phyloP scores from a whole-genome alignment of 2,329 filamentous ascomycete genomes.

The Cercospora sp. region DNA sequence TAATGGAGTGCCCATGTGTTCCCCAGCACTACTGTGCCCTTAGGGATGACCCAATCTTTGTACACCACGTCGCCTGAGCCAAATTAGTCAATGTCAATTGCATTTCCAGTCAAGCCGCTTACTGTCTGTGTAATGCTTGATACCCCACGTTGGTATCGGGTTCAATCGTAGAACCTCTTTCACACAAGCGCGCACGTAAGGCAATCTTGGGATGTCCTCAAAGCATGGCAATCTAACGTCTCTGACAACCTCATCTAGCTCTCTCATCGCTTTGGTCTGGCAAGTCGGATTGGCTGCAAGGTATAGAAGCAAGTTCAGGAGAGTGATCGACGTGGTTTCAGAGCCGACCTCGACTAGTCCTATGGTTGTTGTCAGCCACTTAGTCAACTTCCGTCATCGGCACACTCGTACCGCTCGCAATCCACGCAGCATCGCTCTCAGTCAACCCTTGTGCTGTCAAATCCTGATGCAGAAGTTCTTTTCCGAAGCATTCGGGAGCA shows the following conservation, averaged over 20 bases:
- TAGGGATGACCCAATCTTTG: conserved; percentile 16
- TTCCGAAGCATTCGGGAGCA: not conserved
- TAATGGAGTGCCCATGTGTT: conserved; percentile 14
- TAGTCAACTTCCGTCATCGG: not conserved
- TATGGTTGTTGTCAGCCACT: not conserved
- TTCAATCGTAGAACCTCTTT: conserved; percentile 39
- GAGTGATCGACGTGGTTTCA: conserved; percentile 10
- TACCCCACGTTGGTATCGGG: conserved; percentile 17
- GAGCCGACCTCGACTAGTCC: conserved; percentile 12
- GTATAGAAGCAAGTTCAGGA: conserved; percentile 13
- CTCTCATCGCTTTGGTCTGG: conserved; percentile 27
- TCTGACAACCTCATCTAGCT: conserved; percentile 34
- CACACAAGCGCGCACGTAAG: conserved; percentile 34
- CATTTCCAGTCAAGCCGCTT: not conserved
- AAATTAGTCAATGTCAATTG: conserved; percentile 39
- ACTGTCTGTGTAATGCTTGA: not conserved
- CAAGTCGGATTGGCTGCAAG: not conserved
- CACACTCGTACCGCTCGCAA: not conserved
- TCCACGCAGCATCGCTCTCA: not conserved
- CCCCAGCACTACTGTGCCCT: conserved; percentile 7
- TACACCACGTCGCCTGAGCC: conserved; percentile 26
- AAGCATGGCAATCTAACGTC: conserved; percentile 28
- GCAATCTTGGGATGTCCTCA: conserved; percentile 29
- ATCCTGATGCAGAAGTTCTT: not conserved
- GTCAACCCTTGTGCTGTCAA: not conserved